Conservation (phyloP, 2,329 filamentous ascomycete genomes). For the Colletotrichum trifolii region DNA sequence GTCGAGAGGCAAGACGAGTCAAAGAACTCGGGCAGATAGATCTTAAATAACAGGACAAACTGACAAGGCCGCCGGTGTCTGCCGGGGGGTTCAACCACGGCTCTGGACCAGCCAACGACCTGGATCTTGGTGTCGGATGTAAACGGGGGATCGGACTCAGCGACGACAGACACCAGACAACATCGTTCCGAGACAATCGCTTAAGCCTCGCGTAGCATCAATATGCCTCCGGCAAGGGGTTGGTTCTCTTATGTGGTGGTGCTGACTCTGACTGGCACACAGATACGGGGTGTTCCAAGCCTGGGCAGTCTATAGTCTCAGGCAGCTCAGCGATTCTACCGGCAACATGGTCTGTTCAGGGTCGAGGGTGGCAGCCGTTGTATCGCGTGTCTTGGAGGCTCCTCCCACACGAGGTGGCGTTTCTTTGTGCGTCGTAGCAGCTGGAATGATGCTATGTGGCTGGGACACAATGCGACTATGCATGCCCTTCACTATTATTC, state of each 20-base stretch:
- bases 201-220: not conserved
- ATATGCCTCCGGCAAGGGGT: not conserved
- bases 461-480: not conserved
- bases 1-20: too few relatives aligned
- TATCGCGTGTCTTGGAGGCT: slow-evolving; percentile 1
- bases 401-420: not conserved
- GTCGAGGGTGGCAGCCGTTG: slow-evolving; percentile 14
- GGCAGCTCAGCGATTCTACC: not conserved
- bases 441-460: not conserved
- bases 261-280: not conserved
- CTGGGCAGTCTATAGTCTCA: not conserved
- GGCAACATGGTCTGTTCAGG: too few relatives aligned
- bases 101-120: slow-evolving; percentile 15
- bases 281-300: too few relatives aligned
- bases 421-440: not conserved
- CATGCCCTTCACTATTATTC: too few relatives aligned
- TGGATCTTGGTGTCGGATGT: slow-evolving; percentile 21
- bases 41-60: too few relatives aligned
- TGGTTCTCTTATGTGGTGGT: not conserved
- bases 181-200: slow-evolving; percentile 29
- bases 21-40: too few relatives aligned
- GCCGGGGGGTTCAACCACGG: not conserved
- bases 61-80: too few relatives aligned
- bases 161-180: not conserved
- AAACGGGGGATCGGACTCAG: not conserved